Conservation (phyloP, 257 asterid species). For the Solanum tacnaense region DNA sequence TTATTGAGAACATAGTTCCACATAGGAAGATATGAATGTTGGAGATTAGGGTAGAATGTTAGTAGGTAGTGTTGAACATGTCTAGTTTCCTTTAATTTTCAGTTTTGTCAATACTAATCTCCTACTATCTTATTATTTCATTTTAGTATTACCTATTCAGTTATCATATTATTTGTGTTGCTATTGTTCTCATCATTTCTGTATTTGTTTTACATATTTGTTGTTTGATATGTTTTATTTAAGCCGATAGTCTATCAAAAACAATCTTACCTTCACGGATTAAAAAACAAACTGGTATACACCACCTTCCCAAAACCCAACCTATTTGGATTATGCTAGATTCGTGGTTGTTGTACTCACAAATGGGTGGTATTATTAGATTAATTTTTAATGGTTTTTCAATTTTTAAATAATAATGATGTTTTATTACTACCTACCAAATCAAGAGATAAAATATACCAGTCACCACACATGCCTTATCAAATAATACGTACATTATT, state of each 20-base stretch:
- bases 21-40: no score
- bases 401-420: not conserved
- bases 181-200: not conserved
- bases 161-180: not conserved
- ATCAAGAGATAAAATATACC: not conserved
- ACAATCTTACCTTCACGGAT: accelerated
- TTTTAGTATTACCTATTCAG: no score
- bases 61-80: not conserved
- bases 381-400: not conserved
- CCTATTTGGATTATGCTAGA: no score
- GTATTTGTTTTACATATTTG: no score
- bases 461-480: not conserved
- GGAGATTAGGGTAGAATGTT: not conserved
- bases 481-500: not conserved
- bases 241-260: no score
- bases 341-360: not conserved
- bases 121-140: not conserved
- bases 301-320: not conserved
- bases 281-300: no score
- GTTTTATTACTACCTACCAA: not conserved
- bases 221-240: no score
- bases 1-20: not conserved
- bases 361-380: not conserved
- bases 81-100: no score
- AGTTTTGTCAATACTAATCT: not conserved